Percentiles rank a stretch among this genome's conserved stretches.
Conservation (phyloP, 305 asterid species). For the Rubia peregrina region DNA sequence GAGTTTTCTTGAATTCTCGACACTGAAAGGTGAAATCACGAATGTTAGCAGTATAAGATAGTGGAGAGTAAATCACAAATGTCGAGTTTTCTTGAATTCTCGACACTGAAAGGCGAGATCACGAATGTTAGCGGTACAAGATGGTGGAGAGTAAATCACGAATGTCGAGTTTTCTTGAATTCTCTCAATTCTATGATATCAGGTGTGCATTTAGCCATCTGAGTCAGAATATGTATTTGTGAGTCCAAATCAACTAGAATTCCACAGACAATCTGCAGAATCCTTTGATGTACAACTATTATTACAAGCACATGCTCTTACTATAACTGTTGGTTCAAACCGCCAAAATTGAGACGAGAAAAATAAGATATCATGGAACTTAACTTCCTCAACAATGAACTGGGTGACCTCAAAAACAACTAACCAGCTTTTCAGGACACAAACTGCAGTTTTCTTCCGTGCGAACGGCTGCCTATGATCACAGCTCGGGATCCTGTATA, state of each 20-base stretch:
- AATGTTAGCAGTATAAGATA: too few species aligned
- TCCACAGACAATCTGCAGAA: not conserved
- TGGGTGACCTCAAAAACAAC: not conserved
- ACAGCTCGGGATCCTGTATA: not conserved
- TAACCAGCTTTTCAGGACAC: not conserved
- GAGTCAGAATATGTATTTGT: not conserved
- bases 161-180: not conserved
- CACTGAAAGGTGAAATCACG: too few species aligned
- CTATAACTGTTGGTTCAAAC: not conserved
- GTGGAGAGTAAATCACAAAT: too few species aligned
- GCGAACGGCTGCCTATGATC: not conserved
- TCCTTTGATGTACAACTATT: not conserved
- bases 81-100: not conserved
- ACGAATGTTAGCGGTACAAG: too few species aligned
- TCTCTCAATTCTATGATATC: not conserved
- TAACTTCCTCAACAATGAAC: not conserved
- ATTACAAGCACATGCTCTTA: not conserved
- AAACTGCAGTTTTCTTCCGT: not conserved
- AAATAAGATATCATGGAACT: not conserved
- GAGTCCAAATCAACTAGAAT: not conserved
- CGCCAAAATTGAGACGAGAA: conserved; percentile 5
- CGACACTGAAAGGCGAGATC: too few species aligned
- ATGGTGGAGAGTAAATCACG: not conserved
- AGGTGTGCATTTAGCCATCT: too few species aligned
- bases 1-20: too few species aligned